Percentiles rank a stretch among this genome's conserved stretches.
phyloP scores from a whole-genome alignment of 352 stramenopile species.

The Phytophthora megakarya region DNA sequence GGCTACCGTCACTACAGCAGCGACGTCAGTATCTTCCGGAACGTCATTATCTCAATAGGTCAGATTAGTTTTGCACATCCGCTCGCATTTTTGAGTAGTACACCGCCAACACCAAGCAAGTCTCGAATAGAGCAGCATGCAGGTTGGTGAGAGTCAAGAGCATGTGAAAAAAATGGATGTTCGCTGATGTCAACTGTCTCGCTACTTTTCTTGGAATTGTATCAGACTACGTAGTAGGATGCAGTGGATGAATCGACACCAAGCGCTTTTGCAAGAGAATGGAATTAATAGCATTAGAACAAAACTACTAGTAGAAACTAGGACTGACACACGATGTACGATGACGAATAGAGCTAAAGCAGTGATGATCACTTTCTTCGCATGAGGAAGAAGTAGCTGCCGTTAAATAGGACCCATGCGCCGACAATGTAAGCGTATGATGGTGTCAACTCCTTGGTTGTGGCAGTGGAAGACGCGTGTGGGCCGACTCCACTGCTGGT shows the following conservation, averaged over 20 bases:
- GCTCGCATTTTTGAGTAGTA: conserved; percentile 23
- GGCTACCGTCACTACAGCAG: conserved; percentile 26
- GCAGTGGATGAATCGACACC: neutral
- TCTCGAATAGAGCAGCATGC: conserved; percentile 16
- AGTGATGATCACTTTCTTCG: conserved; percentile 44
- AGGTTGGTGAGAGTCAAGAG: conserved; percentile 24
- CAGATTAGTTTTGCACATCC: conserved; percentile 19
- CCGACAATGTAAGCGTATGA: conserved; percentile 46
- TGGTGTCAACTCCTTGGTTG: conserved; percentile 39
- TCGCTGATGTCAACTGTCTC: conserved; percentile 4
- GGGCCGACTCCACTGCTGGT: conserved; percentile 27
- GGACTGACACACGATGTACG: conserved; percentile 29
- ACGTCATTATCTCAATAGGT: conserved; percentile 13
- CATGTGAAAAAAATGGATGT: conserved; percentile 26
- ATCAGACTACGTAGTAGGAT: neutral
- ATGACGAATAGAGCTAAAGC: conserved; percentile 34
- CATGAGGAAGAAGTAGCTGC: conserved; percentile 56
- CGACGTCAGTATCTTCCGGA: conserved; percentile 26
- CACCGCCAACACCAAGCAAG: conserved; percentile 13
- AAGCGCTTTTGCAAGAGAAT: conserved; percentile 22
- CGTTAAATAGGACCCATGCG: conserved; percentile 53
- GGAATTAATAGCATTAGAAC: conserved; percentile 33
- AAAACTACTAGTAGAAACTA: conserved; percentile 25
- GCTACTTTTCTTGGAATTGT: neutral
- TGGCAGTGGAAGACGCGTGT: conserved; percentile 34